phyloP scores from a whole-genome alignment of 2,329 filamentous ascomycete genomes.

The Thielaviopsis musarum region DNA sequence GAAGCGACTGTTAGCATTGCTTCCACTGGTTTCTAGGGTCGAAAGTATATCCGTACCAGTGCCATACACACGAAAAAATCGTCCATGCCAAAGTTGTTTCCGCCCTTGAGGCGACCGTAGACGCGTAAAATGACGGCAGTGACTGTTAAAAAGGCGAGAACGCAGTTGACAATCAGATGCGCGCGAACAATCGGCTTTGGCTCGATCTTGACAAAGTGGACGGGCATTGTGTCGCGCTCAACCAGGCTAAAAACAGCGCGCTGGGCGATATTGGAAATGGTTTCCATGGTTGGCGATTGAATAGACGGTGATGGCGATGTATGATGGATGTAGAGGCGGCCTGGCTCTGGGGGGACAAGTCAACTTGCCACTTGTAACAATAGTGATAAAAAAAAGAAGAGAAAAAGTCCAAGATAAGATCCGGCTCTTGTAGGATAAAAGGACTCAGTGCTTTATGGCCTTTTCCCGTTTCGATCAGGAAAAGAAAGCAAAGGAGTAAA shows the following conservation, averaged over 20 bases:
- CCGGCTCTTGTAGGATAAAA: not conserved
- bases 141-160: slow-evolving; percentile 14
- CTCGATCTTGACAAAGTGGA: slow-evolving; percentile 6
- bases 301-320: not conserved
- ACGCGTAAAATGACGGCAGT: slow-evolving; percentile 17
- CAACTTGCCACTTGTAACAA: not conserved
- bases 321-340: not conserved
- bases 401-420: not conserved
- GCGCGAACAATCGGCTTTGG: slow-evolving; percentile 14
- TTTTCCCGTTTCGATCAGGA: not conserved
- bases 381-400: not conserved
- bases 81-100: slow-evolving; percentile 20
- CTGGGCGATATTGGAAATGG: not conserved
- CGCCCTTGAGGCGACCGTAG: slow-evolving; percentile 16
- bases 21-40: too few relatives aligned
- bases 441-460: not conserved
- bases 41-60: slow-evolving; percentile 9
- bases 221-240: slow-evolving; percentile 7
- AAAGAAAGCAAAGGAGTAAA: not conserved
- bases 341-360: not conserved
- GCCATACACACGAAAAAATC: slow-evolving; percentile 22
- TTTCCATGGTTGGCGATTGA: not conserved
- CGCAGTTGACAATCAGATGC: slow-evolving; percentile 17
- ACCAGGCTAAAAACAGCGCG: not conserved
- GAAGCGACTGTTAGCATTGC: not conserved